Evolutionary conservation across 345 rosid genomes (phyloP), one percentile per base, ranked within the genome.

Genomic region (Carallia brachiata): DNA sequence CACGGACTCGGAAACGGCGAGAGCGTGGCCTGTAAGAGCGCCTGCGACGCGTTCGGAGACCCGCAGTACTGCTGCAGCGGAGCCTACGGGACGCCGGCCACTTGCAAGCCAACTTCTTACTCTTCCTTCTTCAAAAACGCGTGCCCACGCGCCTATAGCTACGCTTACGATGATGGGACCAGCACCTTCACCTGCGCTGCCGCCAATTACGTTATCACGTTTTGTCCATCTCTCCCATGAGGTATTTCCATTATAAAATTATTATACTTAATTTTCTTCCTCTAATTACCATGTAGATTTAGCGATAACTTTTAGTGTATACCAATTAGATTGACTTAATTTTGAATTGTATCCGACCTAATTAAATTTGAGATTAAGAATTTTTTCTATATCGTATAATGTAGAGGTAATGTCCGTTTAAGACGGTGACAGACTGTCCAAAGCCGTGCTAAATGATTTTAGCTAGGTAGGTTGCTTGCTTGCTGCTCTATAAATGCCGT

Each of bases 61-160:
- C 85, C 90, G 34, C 65, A 79, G 73, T 86, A 88, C 63, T 88
- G 93, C 72, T 86, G 93, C 77, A 86, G 86, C 39, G 91, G 89
- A 16, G 80, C 75, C 28, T 83, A 79, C 66, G 81, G 75, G 5
- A 75, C 84, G 57, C 91, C 93, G 10, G 74, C 76, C 40, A 82
- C 81, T 10, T 88, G 93, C 83, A 73, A 77, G 76, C 88, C 91
- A 1, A 82, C 74, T 6, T 50, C 63, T 34, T 88, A 86, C 64
- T 86, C 91, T 2, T 53, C 61, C 69, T 77, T 84, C 66, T 90
- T 90, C 78, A 90, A 88, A 71, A 73, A 58, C 70, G 79, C 77
- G 40, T 89, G 89, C 37, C 91, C 91, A 1, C 78, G 63, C 55
- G 88, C 93, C 62, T 87, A 87, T 28, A 89, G 91, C 72, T 89